Conservation (phyloP, 345 rosid species). For the Alliaria petiolata region DNA sequence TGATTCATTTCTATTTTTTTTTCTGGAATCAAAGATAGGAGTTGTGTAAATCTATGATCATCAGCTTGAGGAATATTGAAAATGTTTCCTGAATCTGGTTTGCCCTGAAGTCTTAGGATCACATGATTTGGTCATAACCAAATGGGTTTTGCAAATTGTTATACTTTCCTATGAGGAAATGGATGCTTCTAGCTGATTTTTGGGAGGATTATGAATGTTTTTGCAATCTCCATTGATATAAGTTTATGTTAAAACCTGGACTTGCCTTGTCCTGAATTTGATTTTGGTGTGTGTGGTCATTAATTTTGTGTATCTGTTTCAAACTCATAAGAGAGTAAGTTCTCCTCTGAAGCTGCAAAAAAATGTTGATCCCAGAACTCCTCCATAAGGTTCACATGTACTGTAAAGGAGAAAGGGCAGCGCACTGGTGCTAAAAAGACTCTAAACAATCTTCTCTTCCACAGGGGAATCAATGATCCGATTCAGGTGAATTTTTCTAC, state of each 20-base stretch:
- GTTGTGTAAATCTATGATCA: background rate
- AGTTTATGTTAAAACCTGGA: background rate
- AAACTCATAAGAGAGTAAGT: conserved; percentile 12
- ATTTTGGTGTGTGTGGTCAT: background rate
- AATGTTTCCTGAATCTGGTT: background rate
- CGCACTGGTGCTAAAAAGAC: conserved; percentile 29
- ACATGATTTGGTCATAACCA: background rate
- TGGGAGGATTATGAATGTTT: no score
- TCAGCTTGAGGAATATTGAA: background rate
- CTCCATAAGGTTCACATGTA: conserved; percentile 27
- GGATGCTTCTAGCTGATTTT: background rate
- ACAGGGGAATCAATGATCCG: conserved; percentile 16
- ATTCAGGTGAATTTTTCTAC: conserved; percentile 2
- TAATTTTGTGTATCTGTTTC: background rate
- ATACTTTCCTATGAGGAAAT: background rate
- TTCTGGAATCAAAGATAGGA: background rate
- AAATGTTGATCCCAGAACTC: conserved; percentile 31
- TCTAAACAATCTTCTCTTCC: conserved; percentile 28
- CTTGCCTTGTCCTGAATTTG: background rate
- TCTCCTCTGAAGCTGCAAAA: conserved; percentile 20
- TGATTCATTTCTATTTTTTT: background rate
- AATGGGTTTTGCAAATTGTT: background rate
- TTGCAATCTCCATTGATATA: no score
- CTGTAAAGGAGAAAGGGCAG: conserved; percentile 25
- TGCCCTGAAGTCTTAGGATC: background rate